These are phyloP conservation scores for Platanthera guangdongensis DNA, from an alignment of 106 monocot species.

Conservation along the genomic window DNA sequence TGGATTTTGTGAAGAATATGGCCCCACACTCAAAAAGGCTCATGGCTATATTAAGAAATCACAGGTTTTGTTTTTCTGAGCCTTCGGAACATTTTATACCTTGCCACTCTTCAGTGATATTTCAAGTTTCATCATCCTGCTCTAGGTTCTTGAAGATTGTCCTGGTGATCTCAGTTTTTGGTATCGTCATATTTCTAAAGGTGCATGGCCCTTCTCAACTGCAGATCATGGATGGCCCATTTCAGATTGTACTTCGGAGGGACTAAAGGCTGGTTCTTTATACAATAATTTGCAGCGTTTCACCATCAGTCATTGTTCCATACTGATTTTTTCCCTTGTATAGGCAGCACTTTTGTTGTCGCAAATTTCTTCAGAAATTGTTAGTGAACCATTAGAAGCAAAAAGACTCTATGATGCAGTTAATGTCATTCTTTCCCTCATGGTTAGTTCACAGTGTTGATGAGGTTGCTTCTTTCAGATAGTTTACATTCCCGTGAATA, in stretches of 20 bases:
- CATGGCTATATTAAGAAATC: slow-evolving; percentile 66
- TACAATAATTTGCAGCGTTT: not conserved
- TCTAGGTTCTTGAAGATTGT: slow-evolving; percentile 61
- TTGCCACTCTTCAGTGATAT: not conserved
- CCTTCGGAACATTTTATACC: not conserved
- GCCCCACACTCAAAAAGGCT: slow-evolving; percentile 43
- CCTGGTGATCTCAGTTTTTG: slow-evolving; percentile 71
- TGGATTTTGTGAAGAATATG: slow-evolving; percentile 58
- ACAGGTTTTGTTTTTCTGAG: slow-evolving; percentile 37
- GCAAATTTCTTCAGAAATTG: slow-evolving; percentile 49
- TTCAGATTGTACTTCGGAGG: slow-evolving; percentile 87
- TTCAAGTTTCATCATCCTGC: slow-evolving; percentile 1
- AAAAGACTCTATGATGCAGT: slow-evolving; percentile 74
- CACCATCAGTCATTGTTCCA: not conserved
- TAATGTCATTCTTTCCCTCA: slow-evolving; percentile 70
- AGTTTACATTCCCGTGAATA: not conserved
- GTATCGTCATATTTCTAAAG: slow-evolving; percentile 91
- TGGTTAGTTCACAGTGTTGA: slow-evolving; percentile 34
- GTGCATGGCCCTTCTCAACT: slow-evolving; percentile 89
- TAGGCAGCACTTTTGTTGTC: slow-evolving; percentile 71
- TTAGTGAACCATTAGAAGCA: slow-evolving; percentile 56
- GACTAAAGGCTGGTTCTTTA: slow-evolving; percentile 44
- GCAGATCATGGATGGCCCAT: slow-evolving; percentile 86
- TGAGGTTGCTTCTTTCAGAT: not conserved
- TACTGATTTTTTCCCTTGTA: slow-evolving; percentile 11